phyloP scores from a whole-genome alignment of 2,329 filamentous ascomycete genomes.

The Fusarium sp. region DNA sequence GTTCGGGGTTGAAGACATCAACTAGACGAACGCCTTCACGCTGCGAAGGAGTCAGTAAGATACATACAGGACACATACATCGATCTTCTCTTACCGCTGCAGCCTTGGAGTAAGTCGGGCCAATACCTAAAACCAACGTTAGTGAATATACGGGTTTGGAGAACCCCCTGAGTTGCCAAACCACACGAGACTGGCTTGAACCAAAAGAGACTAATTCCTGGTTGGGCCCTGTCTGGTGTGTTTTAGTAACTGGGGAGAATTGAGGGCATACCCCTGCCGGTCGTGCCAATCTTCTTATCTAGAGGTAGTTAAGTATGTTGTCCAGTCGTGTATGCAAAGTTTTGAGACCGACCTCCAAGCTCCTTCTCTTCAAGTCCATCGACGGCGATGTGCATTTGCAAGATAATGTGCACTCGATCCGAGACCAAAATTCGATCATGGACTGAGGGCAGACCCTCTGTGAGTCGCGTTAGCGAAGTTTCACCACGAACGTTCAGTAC shows the following conservation, averaged over 20 bases:
- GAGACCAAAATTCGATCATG: conserved; percentile 26
- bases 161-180: neutral
- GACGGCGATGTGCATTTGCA: conserved; percentile 29
- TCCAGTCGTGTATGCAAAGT: neutral
- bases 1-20: conserved; percentile 8
- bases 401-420: conserved; percentile 23
- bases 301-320: conserved; percentile 3
- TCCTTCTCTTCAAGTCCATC: conserved; percentile 32
- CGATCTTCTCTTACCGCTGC: neutral
- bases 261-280: conserved; percentile 8
- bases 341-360: conserved; percentile 23
- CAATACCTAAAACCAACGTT: conserved; percentile 14
- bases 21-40: conserved; percentile 2
- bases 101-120: conserved; percentile 4
- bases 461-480: neutral
- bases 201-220: neutral
- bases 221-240: neutral
- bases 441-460: conserved; percentile 16
- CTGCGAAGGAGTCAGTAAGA: conserved; percentile 1
- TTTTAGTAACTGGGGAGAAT: neutral
- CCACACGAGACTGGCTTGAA: conserved; percentile 3
- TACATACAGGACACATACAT: neutral
- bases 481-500: neutral
- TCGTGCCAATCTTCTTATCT: conserved; percentile 27
- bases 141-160: neutral